A percentile compares a stretch with the other conserved stretches of the same genome.
These are phyloP conservation scores for Kluyveromyces sp. DNA, from an alignment of 1,139 yeast genomes.

Conservation along the genomic window DNA sequence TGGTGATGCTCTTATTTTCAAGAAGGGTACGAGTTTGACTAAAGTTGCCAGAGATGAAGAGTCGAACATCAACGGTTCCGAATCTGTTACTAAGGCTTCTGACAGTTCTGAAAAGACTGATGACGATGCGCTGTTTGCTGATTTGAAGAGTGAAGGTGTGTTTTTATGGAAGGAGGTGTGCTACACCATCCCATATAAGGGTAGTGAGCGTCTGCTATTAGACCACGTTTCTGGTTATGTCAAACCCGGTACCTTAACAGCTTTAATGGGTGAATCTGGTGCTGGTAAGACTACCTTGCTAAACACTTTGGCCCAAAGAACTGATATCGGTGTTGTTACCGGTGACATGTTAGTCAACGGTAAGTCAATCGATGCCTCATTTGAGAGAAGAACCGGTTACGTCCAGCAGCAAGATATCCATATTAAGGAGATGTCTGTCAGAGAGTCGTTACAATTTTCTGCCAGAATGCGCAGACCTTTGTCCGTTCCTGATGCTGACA, in stretches of 20 bases:
- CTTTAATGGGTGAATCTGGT: conserved; percentile 67
- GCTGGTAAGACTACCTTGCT: conserved; percentile 65
- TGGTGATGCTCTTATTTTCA: conserved; percentile 39
- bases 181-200: conserved; percentile 36
- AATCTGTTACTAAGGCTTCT: conserved; percentile 25
- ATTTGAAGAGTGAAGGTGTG: conserved; percentile 26
- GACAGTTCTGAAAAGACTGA: conserved; percentile 34
- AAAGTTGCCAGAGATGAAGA: conserved; percentile 7
- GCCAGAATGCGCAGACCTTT: conserved; percentile 50
- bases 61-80: conserved; percentile 27
- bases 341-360: conserved; percentile 57
- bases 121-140: conserved; percentile 46
- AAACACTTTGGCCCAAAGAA: conserved; percentile 49
- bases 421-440: conserved; percentile 45
- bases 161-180: conserved; percentile 42
- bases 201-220: conserved; percentile 34
- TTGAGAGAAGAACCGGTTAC: conserved; percentile 52
- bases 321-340: conserved; percentile 47
- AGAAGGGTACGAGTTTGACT: conserved; percentile 25
- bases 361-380: conserved; percentile 40
- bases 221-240: conserved; percentile 46
- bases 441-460: conserved; percentile 49
- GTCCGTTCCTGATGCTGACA: conserved; percentile 41
- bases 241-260: conserved; percentile 50
- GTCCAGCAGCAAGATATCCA: conserved; percentile 59